A percentile compares a stretch with the other conserved stretches of the same genome.
phyloP scores from a whole-genome alignment of 768 basidiomycete genomes.

The Leucocoprinus birnbaumii region DNA sequence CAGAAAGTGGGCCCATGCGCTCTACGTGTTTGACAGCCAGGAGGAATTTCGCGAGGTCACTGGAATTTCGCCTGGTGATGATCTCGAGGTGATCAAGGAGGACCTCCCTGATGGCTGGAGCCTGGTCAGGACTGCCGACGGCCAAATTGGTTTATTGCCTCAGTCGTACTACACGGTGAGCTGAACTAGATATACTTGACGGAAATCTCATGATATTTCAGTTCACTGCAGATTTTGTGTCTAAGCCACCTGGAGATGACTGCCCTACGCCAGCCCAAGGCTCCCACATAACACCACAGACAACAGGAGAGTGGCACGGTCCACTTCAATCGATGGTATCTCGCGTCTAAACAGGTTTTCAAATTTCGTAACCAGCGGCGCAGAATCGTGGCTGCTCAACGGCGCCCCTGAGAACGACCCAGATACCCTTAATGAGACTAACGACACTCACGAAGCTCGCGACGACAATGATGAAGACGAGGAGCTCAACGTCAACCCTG shows the following conservation, averaged over 20 bases:
- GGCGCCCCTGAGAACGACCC: slow-evolving; percentile 41
- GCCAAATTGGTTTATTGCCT: slow-evolving; percentile 69
- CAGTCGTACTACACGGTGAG: slow-evolving; percentile 70
- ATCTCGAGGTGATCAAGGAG: slow-evolving; percentile 68
- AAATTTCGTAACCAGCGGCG: slow-evolving; percentile 85
- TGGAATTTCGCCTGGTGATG: slow-evolving; percentile 64
- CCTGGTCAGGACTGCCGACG: slow-evolving; percentile 53
- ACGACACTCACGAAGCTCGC: neutral
- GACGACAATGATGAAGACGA: neutral
- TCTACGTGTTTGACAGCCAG: slow-evolving; percentile 76
- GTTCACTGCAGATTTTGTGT: slow-evolving; percentile 66
- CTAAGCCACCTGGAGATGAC: slow-evolving; percentile 35
- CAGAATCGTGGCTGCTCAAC: slow-evolving; percentile 79
- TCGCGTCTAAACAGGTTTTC: slow-evolving; percentile 72
- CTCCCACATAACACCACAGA: slow-evolving; percentile 54
- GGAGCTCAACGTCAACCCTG: neutral
- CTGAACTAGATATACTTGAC: slow-evolving; percentile 12
- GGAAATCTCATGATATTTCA: slow-evolving; percentile 22
- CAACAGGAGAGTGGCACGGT: slow-evolving; percentile 64
- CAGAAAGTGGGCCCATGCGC: slow-evolving; percentile 46
- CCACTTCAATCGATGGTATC: slow-evolving; percentile 71
- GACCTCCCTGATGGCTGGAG: slow-evolving; percentile 81
- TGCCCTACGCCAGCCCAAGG: slow-evolving; percentile 18
- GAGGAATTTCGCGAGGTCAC: slow-evolving; percentile 69
- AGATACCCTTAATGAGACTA: neutral